These are phyloP conservation scores for Pythium biforme DNA, from an alignment of 352 stramenopile species.

Conservation along the genomic window DNA sequence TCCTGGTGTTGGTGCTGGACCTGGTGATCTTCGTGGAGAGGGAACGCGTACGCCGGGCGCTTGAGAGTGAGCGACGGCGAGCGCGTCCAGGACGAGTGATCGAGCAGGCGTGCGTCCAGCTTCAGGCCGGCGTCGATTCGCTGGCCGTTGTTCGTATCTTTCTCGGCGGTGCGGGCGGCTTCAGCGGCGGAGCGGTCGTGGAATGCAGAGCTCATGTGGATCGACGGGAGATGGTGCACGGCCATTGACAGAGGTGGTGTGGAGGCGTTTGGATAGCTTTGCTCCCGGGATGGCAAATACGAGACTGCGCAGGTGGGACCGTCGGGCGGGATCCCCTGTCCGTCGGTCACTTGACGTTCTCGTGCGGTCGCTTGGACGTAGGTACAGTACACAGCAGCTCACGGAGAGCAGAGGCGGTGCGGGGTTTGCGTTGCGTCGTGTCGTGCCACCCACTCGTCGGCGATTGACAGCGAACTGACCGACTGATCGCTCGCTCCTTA, in stretches of 20 bases:
- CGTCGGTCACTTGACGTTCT: constrained; percentile 13
- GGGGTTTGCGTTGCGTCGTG: not conserved
- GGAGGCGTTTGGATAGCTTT: not conserved
- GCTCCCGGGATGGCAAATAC: constrained; percentile 13
- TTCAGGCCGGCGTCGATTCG: not conserved
- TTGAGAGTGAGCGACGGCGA: constrained; percentile 13
- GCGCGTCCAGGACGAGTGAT: constrained; percentile 6
- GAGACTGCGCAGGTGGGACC: constrained; percentile 14
- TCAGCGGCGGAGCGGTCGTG: not conserved
- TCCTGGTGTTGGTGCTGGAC: no score
- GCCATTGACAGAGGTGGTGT: constrained; percentile 14
- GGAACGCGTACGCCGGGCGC: constrained; percentile 7
- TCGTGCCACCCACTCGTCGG: not conserved
- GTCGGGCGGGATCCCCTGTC: not conserved
- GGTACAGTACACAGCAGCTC: constrained; percentile 11
- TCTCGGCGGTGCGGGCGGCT: not conserved
- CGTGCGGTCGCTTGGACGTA: constrained; percentile 2
- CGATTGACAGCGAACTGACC: constrained; percentile 1
- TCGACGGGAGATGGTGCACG: constrained; percentile 17
- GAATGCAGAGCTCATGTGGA: constrained; percentile 23
- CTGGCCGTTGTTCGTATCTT: not conserved
- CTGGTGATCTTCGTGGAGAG: constrained; percentile 6
- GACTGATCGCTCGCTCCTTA: not conserved
- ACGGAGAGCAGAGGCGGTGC: constrained; percentile 2
- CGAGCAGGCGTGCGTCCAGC: not conserved